Conservation (phyloP, 768 basidiomycete species). For the Boletus pseudopeckii region DNA sequence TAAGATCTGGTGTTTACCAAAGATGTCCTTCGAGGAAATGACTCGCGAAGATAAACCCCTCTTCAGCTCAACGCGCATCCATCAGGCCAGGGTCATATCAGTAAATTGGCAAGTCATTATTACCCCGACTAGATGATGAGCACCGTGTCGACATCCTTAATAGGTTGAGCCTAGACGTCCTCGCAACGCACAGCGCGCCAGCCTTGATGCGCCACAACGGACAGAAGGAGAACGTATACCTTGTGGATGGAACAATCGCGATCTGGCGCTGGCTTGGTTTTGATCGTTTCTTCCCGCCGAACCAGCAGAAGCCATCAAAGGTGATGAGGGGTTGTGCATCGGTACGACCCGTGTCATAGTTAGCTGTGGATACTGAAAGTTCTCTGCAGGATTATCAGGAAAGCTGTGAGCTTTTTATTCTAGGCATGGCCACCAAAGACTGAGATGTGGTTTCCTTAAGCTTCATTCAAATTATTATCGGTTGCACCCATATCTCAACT, state of each 20-base stretch:
- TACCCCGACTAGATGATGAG: background rate
- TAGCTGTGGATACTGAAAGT: background rate
- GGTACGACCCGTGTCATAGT: constrained; percentile 36
- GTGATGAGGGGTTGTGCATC: constrained; percentile 57
- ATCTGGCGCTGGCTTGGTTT: constrained; percentile 70
- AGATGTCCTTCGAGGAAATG: constrained; percentile 35
- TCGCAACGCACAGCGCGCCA: constrained; percentile 53
- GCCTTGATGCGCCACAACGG: constrained; percentile 40
- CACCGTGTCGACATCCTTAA: background rate
- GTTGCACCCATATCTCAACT: constrained; percentile 42
- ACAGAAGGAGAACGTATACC: constrained; percentile 23
- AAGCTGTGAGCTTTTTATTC: constrained; percentile 49
- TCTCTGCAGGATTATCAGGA: constrained; percentile 67
- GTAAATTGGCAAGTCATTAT: constrained; percentile 50
- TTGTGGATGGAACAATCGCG: constrained; percentile 49
- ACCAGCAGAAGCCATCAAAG: constrained; percentile 31
- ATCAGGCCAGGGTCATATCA: constrained; percentile 62
- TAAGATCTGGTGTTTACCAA: constrained; percentile 69
- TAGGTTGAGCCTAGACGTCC: constrained; percentile 57
- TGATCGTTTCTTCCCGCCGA: constrained; percentile 59
- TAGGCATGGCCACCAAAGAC: background rate
- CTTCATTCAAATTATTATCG: constrained; percentile 64
- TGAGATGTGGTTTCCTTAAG: constrained; percentile 33
- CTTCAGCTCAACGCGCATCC: constrained; percentile 64
- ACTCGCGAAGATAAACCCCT: constrained; percentile 72